phyloP scores from a whole-genome alignment of 2,329 filamentous ascomycete species.

The Beauveria asiatica region DNA sequence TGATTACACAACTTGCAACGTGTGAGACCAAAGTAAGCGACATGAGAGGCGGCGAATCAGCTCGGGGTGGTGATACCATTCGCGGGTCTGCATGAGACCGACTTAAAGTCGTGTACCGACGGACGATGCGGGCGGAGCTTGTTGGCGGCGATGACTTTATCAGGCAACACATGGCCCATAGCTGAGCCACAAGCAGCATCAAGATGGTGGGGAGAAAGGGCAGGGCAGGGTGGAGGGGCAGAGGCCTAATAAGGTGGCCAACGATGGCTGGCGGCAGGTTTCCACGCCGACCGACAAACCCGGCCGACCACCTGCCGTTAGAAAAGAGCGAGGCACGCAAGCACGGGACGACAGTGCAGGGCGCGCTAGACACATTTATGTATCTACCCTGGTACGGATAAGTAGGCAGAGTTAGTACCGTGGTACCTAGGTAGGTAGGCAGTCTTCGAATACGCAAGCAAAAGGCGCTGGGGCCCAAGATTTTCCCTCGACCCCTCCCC shows the following conservation, averaged over 20 bases:
- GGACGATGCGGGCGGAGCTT: not conserved
- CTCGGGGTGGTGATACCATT: not conserved
- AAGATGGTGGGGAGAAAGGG: conserved; percentile 21
- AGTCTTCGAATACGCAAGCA: too few species aligned
- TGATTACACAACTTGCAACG: not conserved
- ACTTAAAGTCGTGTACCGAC: not conserved
- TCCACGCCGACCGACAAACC: not conserved
- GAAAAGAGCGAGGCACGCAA: not conserved
- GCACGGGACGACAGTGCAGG: not conserved
- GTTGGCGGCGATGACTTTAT: not conserved
- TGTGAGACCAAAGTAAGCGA: not conserved
- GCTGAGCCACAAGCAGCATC: too few species aligned
- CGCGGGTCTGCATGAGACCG: not conserved
- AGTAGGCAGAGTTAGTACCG: too few species aligned
- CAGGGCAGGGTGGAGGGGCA: conserved; percentile 17
- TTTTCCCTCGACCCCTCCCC: conserved; percentile 5
- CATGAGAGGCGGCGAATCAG: not conserved
- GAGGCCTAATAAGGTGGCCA: not conserved
- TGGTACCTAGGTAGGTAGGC: too few species aligned
- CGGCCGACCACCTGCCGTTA: not conserved
- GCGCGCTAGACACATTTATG: not conserved
- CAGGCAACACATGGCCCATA: too few species aligned
- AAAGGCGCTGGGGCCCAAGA: not conserved
- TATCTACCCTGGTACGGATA: too few species aligned
- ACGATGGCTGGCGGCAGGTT: not conserved